Percentiles rank a stretch among this genome's conserved stretches.
phyloP scores from a whole-genome alignment of 2,329 filamentous ascomycete genomes.

The Gremmenia infestans region DNA sequence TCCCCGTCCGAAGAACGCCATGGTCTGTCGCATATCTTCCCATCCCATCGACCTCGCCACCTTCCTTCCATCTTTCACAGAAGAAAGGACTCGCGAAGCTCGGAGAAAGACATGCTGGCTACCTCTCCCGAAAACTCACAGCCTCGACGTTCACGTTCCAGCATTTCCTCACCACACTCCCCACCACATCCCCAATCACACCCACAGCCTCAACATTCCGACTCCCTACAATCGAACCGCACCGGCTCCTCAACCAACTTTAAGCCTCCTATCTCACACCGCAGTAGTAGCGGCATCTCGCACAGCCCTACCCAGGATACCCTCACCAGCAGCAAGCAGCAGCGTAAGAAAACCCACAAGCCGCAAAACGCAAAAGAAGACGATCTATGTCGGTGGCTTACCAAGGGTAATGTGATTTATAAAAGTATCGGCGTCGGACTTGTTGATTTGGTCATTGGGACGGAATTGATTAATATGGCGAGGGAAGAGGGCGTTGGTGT shows the following conservation, averaged over 20 bases:
- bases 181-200: no score
- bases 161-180: no score
- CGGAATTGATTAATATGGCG: conserved; percentile 52
- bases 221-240: no score
- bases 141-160: background rate
- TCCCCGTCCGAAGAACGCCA: background rate
- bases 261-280: no score
- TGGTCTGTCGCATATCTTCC: background rate
- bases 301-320: background rate
- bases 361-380: conserved; percentile 38
- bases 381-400: conserved; percentile 49
- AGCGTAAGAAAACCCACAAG: conserved; percentile 12
- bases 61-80: background rate
- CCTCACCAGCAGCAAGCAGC: background rate
- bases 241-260: no score
- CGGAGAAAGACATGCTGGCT: background rate
- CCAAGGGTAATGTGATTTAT: conserved; percentile 61
- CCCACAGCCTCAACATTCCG: no score
- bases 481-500: conserved; percentile 50
- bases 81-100: background rate
- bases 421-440: conserved; percentile 63
- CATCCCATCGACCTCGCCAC: background rate
- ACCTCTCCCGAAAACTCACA: background rate
- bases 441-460: conserved; percentile 61
- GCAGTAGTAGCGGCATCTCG: no score